Conservation (phyloP, 73 alveolate species). For the Urostyla sp. region DNA sequence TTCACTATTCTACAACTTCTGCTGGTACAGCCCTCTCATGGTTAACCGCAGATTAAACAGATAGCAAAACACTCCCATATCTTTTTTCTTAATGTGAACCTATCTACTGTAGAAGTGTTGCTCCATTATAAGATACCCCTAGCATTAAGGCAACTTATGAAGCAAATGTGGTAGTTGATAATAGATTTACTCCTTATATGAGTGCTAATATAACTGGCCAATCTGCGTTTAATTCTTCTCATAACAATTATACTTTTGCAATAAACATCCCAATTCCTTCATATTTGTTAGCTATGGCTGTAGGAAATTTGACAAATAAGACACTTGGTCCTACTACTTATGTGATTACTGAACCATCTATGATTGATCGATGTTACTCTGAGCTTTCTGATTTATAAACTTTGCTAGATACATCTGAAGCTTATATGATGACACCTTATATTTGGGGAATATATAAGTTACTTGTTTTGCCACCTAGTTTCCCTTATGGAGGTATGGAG, state of each 20-base stretch:
- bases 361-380: constrained; percentile 37
- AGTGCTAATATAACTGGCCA: constrained; percentile 67
- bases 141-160: constrained; percentile 85
- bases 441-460: constrained; percentile 96
- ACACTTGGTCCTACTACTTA: constrained; percentile 68
- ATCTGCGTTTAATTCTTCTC: constrained; percentile 50
- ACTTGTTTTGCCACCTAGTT: constrained; percentile 97
- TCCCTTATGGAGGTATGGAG: constrained; percentile 99
- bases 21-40: constrained; percentile 74
- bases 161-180: constrained; percentile 68
- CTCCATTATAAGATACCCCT: constrained; percentile 95
- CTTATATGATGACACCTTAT: constrained; percentile 84
- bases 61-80: constrained; percentile 75
- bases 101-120: constrained; percentile 88
- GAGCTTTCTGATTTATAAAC: constrained; percentile 74
- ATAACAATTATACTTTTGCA: constrained; percentile 58
- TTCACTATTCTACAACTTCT: constrained; percentile 70
- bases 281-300: constrained; percentile 85
- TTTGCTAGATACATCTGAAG: constrained; percentile 56
- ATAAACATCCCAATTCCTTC: constrained; percentile 74
- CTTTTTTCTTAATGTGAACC: constrained; percentile 93
- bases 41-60: constrained; percentile 79
- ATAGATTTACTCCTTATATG: constrained; percentile 60
- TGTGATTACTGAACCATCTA: constrained; percentile 80
- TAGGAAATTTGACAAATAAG: constrained; percentile 75